A percentile compares a stretch with the other conserved stretches of the same genome.
Evolutionary conservation across 1,284 basidiomycete species (phyloP).

Genomic region (Chiua sp.): DNA sequence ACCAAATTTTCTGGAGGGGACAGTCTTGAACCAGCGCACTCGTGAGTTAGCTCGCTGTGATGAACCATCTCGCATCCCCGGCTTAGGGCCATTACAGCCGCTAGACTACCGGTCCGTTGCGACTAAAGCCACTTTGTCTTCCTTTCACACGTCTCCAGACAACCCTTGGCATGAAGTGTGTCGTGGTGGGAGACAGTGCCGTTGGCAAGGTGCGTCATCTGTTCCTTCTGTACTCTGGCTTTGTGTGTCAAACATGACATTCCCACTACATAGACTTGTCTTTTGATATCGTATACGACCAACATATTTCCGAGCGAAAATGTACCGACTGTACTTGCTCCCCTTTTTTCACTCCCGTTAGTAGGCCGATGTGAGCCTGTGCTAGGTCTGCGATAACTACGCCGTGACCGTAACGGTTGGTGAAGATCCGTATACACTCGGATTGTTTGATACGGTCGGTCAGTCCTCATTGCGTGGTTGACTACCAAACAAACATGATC

Average conservation of each 20-base stretch:
- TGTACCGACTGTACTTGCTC: slow-evolving; percentile 86
- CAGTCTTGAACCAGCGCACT: slow-evolving; percentile 89
- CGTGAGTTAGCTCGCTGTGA: slow-evolving; percentile 62
- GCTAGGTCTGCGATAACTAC: slow-evolving; percentile 95
- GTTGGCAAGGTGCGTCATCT: slow-evolving; percentile 89
- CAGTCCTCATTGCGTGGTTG: slow-evolving; percentile 21
- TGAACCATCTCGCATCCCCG: slow-evolving; percentile 78
- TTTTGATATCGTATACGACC: slow-evolving; percentile 99
- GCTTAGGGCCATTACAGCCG: slow-evolving; percentile 79
- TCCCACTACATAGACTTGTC: slow-evolving; percentile 91
- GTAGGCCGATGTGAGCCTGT: slow-evolving; percentile 29
- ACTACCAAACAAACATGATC: slow-evolving; percentile 2
- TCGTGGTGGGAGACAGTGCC: slow-evolving; percentile 99
- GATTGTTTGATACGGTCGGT: slow-evolving; percentile 99
- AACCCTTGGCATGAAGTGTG: slow-evolving; percentile 99
- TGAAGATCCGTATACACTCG: slow-evolving; percentile 98
- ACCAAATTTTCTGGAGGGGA: slow-evolving; percentile 93
- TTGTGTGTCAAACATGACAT: slow-evolving; percentile 15
- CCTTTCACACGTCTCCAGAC: background rate
- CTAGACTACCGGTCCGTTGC: slow-evolving; percentile 52
- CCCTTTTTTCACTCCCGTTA: background rate
- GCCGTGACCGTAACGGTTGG: slow-evolving; percentile 99
- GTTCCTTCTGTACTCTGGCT: slow-evolving; percentile 1
- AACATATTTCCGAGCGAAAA: slow-evolving; percentile 99
- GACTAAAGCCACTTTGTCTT: background rate